Evolutionary conservation across 2,329 filamentous ascomycete genomes (phyloP).

Genomic region (Coccinonectria pachysandricola): DNA sequence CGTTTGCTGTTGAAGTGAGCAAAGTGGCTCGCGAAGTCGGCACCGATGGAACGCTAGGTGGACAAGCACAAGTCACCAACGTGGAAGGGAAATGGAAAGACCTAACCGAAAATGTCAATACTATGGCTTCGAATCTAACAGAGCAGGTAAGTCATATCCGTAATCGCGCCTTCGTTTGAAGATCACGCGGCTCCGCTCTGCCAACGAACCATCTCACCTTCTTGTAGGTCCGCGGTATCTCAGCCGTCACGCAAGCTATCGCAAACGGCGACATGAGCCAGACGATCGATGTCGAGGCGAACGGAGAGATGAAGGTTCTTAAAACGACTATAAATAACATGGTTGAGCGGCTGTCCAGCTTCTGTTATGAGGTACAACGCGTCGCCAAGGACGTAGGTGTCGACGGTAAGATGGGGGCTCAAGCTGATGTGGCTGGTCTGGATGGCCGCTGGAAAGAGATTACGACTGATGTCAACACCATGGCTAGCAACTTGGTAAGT

Average conservation of each 20-base stretch:
- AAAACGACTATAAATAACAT: conserved; percentile 99
- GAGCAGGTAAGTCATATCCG: conserved; percentile 45
- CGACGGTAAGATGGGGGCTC: conserved; percentile 96
- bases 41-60: conserved; percentile 87
- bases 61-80: conserved; percentile 86
- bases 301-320: conserved; percentile 85
- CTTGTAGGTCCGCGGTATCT: conserved; percentile 72
- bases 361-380: conserved; percentile 90
- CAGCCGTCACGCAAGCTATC: conserved; percentile 87
- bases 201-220: too few relatives aligned
- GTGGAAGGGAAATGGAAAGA: conserved; percentile 98
- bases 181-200: too few relatives aligned
- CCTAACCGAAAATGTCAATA: conserved; percentile 82
- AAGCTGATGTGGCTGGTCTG: conserved; percentile 87
- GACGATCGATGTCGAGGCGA: conserved; percentile 90
- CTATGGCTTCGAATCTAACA: conserved; percentile 58
- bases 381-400: conserved; percentile 95
- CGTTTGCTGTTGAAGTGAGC: conserved; percentile 93
- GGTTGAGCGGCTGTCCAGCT: conserved; percentile 89
- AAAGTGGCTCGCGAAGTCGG: conserved; percentile 93
- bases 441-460: conserved; percentile 98
- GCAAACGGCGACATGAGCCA: conserved; percentile 92
- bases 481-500: conserved; percentile 58
- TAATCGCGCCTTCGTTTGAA: too few relatives aligned
- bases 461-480: conserved; percentile 91